A percentile compares a stretch with the other conserved stretches of the same genome.
Conservation (phyloP, 1,284 basidiomycete species). For the Tausonia pullulans region DNA sequence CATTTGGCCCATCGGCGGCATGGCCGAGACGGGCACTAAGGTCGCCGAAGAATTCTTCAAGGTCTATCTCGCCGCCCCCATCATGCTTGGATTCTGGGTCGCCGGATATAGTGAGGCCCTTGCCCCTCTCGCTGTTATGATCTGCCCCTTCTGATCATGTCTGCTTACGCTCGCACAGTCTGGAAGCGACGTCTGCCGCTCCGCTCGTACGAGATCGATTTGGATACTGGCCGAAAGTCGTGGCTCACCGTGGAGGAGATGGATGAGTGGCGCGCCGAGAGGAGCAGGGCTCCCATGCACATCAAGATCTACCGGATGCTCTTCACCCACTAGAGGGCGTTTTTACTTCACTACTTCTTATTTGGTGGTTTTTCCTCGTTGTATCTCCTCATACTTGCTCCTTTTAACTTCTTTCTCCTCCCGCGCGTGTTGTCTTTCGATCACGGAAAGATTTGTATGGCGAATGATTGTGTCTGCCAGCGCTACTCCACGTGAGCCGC, state of each 20-base stretch:
- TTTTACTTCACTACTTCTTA: too few relatives aligned
- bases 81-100: constrained; percentile 31
- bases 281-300: constrained; percentile 25
- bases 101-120: constrained; percentile 15
- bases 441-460: too few relatives aligned
- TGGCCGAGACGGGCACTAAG: constrained; percentile 19
- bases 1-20: constrained; percentile 29
- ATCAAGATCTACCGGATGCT: constrained; percentile 29
- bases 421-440: too few relatives aligned
- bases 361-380: too few relatives aligned
- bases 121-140: constrained; percentile 1
- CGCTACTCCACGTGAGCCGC: too few relatives aligned
- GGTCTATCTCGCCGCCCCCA: constrained; percentile 34
- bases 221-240: constrained; percentile 37
- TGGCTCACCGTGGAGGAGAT: constrained; percentile 37
- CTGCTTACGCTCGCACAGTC: not conserved
- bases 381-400: too few relatives aligned
- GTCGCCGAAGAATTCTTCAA: constrained; percentile 40
- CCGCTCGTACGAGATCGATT: constrained; percentile 33
- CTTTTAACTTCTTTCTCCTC: too few relatives aligned
- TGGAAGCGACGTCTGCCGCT: constrained; percentile 32
- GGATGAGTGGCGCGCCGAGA: constrained; percentile 28
- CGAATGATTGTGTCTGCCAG: too few relatives aligned
- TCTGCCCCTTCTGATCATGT: not conserved
- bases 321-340: constrained; percentile 28